These are phyloP conservation scores for Sclerotinia minor DNA, from an alignment of 2,329 filamentous ascomycete species.

Conservation along the genomic window DNA sequence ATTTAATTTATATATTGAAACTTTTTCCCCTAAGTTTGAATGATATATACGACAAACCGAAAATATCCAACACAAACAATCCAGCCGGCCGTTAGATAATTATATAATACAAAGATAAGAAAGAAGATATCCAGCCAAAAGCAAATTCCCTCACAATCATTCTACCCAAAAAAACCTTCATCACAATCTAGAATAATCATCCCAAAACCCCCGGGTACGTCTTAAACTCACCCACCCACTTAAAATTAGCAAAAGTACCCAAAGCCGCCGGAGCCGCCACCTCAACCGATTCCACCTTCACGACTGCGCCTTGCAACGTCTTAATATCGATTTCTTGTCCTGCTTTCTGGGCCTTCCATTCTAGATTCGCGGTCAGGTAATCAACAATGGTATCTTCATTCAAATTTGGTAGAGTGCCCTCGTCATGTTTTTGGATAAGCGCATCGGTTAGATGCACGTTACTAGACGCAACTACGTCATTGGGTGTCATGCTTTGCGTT, in stretches of 20 bases:
- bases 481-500: background rate
- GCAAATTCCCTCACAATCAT: background rate
- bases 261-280: conserved; percentile 6
- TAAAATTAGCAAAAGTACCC: conserved; percentile 20
- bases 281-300: conserved; percentile 17
- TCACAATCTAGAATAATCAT: background rate
- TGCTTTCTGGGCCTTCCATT: conserved; percentile 30
- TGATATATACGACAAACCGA: too few species aligned
- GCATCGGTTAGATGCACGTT: conserved; percentile 44
- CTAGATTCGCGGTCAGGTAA: conserved; percentile 35
- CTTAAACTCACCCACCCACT: conserved; percentile 23
- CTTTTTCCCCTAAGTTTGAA: too few species aligned
- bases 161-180: background rate
- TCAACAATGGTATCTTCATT: conserved; percentile 36
- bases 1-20: too few species aligned
- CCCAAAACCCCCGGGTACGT: conserved; percentile 12
- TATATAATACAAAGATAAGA: background rate
- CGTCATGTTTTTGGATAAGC: conserved; percentile 38
- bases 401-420: conserved; percentile 35
- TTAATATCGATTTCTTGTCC: conserved; percentile 15
- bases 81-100: background rate
- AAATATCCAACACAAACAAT: background rate
- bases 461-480: conserved; percentile 40
- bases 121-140: background rate
- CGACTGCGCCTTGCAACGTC: background rate